Conservation (phyloP, 257 asterid genomes). For the Nicotiana sylvestris region DNA sequence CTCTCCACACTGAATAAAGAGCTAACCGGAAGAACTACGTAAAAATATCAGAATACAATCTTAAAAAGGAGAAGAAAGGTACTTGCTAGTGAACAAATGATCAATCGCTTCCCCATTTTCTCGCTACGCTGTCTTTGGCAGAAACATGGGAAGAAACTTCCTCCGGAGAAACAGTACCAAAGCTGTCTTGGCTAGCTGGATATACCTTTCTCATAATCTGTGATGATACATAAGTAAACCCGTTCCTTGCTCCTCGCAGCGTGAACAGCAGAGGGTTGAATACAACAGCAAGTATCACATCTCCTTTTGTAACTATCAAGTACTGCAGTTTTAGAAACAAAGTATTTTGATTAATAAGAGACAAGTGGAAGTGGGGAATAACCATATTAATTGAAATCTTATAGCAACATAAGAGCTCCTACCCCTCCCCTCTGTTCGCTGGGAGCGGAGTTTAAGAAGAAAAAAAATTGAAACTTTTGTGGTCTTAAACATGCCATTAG, state of each 20-base stretch:
- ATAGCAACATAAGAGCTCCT: background rate
- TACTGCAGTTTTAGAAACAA: constrained; percentile 35
- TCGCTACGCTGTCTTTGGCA: constrained; percentile 64
- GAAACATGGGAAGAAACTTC: constrained; percentile 46
- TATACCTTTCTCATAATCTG: constrained; percentile 32
- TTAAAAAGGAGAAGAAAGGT: background rate
- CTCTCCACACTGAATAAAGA: background rate
- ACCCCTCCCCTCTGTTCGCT: too few species aligned
- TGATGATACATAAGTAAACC: constrained; percentile 42
- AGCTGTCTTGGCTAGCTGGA: constrained; percentile 22
- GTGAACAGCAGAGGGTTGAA: constrained; percentile 77
- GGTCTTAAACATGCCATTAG: background rate
- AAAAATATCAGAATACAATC: background rate
- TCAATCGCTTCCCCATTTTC: constrained; percentile 83
- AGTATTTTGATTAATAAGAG: background rate
- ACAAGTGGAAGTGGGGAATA: background rate
- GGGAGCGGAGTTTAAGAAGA: too few species aligned
- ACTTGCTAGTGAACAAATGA: constrained; percentile 1
- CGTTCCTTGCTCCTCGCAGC: constrained; percentile 64
- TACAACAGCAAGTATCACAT: constrained; percentile 64
- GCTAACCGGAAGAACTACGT: background rate
- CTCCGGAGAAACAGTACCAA: constrained; percentile 28
- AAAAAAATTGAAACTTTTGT: background rate
- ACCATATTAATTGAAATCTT: background rate
- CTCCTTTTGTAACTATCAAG: constrained; percentile 74